Evolutionary conservation across 1,139 yeast genomes (phyloP), one percentile per base, ranked within the genome.

Genomic region (Nadsonia commutata): DNA sequence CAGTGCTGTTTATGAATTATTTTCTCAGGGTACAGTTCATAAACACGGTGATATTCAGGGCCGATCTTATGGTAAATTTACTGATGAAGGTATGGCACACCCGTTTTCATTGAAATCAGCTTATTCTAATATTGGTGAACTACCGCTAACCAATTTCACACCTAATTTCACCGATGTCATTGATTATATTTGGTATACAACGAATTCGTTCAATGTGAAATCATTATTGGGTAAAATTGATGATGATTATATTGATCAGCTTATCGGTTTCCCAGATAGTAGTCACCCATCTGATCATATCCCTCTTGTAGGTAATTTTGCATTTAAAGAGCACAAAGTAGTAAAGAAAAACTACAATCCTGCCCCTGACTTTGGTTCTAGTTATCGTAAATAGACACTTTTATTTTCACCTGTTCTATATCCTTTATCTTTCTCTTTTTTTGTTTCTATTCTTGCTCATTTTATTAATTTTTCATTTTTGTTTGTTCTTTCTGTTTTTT

Each of bases 211-310:
- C 49, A 76, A 80, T 49, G 95, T 90, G 8, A 80, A 78, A 55
- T 96, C 95, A 13, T 66, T 93, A 52, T 67, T 90, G 49, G 97
- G 96, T 38, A 77, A 77, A 53, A 76, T 88, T 39, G 97, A 88
- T 59, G 72, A 72, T 44, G 80, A 79, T 5, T 90, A 90, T 60
- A 70, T 80, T 39, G 68, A 74, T 47, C 78, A 79, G 51, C 77
- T 79, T 51, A 80, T 90, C 57, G 99, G 97, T 9, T 78, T 90
- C 62, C 99, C 99, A 18, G 85, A 85, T 59, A 86, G 88, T 18
- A 83, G 85, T 59, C 81, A 82, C 65, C 96, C 97, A 33, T 83
- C 95, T 39, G 98, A 90, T 62, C 97, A 90, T 63, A 76, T 88
- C 55, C 90, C 96, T 18, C 68, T 88, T 51, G 74, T 86, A 46